Evolutionary conservation across 306 rosid species (phyloP).

Genomic region (Echinosophora koreensis): DNA sequence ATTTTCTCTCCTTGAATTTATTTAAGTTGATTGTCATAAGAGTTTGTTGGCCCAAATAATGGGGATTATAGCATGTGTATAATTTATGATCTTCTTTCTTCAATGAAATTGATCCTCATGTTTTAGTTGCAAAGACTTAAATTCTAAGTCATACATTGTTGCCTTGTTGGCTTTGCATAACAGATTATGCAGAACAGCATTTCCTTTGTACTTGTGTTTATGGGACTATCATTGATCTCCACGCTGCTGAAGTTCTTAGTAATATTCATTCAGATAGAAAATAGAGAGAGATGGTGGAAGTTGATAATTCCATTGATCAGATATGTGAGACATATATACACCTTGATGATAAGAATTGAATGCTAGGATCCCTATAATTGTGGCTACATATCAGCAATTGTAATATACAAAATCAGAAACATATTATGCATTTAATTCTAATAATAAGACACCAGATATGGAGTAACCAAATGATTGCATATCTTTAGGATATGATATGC

Average conservation of each 20-base stretch:
- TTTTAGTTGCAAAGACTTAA: not conserved
- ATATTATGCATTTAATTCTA: too few relatives aligned
- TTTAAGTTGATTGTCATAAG: not conserved
- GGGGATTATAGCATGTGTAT: conserved; percentile 20
- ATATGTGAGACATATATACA: too few relatives aligned
- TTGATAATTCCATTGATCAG: too few relatives aligned
- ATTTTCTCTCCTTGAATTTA: not conserved
- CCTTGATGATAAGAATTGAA: too few relatives aligned
- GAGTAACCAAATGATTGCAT: too few relatives aligned
- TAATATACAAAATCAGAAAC: too few relatives aligned
- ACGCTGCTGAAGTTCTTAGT: not conserved
- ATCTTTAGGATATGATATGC: too few relatives aligned
- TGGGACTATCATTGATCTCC: conserved; percentile 18
- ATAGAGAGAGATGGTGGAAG: too few relatives aligned
- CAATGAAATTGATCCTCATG: conserved; percentile 6
- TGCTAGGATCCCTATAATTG: too few relatives aligned
- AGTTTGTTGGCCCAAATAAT: conserved; percentile 4
- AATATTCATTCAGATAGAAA: too few relatives aligned
- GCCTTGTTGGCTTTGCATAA: not conserved
- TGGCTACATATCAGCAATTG: too few relatives aligned
- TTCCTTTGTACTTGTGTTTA: not conserved
- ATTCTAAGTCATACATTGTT: not conserved
- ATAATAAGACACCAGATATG: too few relatives aligned
- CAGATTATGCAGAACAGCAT: not conserved
- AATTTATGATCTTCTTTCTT: conserved; percentile 22